Percentiles rank a stretch among this genome's conserved stretches.
Evolutionary conservation across 2,329 filamentous ascomycete genomes (phyloP).

Genomic region (Endoconidiophora laricicola): DNA sequence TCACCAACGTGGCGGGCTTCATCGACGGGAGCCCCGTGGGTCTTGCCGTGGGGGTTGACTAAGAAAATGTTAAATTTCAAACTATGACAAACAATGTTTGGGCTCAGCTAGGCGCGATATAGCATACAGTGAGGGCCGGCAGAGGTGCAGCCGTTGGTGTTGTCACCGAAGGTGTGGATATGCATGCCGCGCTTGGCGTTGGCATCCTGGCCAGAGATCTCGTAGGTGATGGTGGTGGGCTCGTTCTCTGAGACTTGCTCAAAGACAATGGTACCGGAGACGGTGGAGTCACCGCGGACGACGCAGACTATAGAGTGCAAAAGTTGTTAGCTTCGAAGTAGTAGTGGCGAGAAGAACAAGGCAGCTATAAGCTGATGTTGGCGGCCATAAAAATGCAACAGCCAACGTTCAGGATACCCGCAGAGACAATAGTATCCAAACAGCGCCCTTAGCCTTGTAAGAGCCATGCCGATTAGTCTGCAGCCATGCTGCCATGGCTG

Average conservation of each 20-base stretch:
- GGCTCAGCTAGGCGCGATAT: background rate
- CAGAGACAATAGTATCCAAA: background rate
- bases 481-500: too few relatives aligned
- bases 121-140: constrained; percentile 89
- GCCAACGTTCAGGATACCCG: too few relatives aligned
- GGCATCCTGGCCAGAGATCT: constrained; percentile 81
- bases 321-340: constrained; percentile 1
- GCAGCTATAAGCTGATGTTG: background rate
- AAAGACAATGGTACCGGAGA: constrained; percentile 86
- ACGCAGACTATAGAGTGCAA: constrained; percentile 57
- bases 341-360: background rate
- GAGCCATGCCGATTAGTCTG: background rate
- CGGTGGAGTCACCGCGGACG: constrained; percentile 92
- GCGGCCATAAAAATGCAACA: too few relatives aligned
- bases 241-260: constrained; percentile 73
- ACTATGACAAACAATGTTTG: background rate
- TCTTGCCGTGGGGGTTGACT: constrained; percentile 73
- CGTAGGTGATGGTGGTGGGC: constrained; percentile 77
- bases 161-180: constrained; percentile 97
- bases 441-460: background rate
- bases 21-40: constrained; percentile 75
- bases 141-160: constrained; percentile 99
- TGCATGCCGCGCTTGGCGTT: constrained; percentile 97
- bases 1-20: constrained; percentile 87
- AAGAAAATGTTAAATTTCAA: constrained; percentile 12